Conservation (phyloP, 1,139 yeast species). For the Geotrichum klebahnii region DNA sequence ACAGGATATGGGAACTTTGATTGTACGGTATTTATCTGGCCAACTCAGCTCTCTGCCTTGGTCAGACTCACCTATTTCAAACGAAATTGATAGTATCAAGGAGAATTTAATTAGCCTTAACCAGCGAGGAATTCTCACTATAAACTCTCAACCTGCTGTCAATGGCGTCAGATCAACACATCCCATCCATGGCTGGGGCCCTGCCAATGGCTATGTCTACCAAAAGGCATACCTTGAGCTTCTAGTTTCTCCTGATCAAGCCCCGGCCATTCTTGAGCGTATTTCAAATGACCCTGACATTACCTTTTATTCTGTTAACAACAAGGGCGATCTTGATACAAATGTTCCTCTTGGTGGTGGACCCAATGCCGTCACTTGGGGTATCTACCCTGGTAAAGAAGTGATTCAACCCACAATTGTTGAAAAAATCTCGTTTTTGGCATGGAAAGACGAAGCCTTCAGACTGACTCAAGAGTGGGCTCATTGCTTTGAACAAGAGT, state of each 20-base stretch:
- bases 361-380: conserved; percentile 97
- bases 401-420: conserved; percentile 89
- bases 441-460: conserved; percentile 97
- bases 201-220: conserved; percentile 82
- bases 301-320: conserved; percentile 77
- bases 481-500: conserved; percentile 42
- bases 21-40: conserved; percentile 64
- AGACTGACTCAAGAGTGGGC: conserved; percentile 81
- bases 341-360: conserved; percentile 68
- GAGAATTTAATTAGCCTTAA: conserved; percentile 60
- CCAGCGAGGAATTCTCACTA: conserved; percentile 64
- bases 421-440: conserved; percentile 80
- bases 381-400: conserved; percentile 89
- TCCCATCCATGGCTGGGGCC: conserved; percentile 90
- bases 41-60: conserved; percentile 78
- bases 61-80: conserved; percentile 89
- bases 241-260: conserved; percentile 57
- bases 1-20: conserved; percentile 57
- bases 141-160: conserved; percentile 93
- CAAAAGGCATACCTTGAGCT: conserved; percentile 91
- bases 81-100: conserved; percentile 66
- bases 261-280: conserved; percentile 44
- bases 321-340: conserved; percentile 52
- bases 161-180: conserved; percentile 74
- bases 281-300: conserved; percentile 51